Base-by-base conservation (phyloP, 2,329 filamentous ascomycete genomes). In the Pestalotiopsis sp. region DNA sequence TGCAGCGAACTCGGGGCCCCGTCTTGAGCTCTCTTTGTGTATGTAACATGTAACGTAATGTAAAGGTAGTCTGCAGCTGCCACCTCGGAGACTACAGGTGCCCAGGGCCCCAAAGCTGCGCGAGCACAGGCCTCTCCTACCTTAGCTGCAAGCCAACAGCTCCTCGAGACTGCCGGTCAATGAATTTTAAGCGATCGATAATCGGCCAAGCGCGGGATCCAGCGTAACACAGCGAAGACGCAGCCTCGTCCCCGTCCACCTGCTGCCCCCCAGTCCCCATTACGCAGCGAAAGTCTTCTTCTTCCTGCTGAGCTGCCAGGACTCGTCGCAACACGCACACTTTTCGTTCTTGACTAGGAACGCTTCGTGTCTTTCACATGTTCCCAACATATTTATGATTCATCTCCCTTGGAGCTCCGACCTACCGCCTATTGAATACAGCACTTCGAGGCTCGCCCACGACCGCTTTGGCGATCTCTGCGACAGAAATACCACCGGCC, bases 231-330 rank as follows among this genome's bases (percentile, higher is more conserved):
- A 64, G 61, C 61, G 39, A 39, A 23, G 39, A 49, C 62, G 59
- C 59, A 62, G 59, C 59, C 59, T 49, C 20, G 61, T 64, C 61
- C 39, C 61, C 65, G n/a, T 38, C 61, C 39, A 36, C 31, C 59
- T 39, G 20, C 57, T 27, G n/a, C 27, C 59, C 59, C 61, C 61
- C 61, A 52, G 61, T 45, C 38, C 39, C 65, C 58, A 67, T 67
- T 67, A 60, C 65, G 65, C 65, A 67, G 27, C 20, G 31, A 67
- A 67, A 60, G 52, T 67, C 65, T 67, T 67, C 65, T 67, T 52
- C 23, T 39, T 39, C 36, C n/a, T 36, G 31, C 61, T 36, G 13
- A 63, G 20, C 12, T 45, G n/a, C 61, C 20, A 45, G 9, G 14
- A 49, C 38, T 17, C 20, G 61, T 45, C 39, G 61, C 61, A 49